Evolutionary conservation across 2,329 filamentous ascomycete genomes (phyloP), one percentile per base, ranked within the genome.

Genomic region (Cladophialophora exuberans): DNA sequence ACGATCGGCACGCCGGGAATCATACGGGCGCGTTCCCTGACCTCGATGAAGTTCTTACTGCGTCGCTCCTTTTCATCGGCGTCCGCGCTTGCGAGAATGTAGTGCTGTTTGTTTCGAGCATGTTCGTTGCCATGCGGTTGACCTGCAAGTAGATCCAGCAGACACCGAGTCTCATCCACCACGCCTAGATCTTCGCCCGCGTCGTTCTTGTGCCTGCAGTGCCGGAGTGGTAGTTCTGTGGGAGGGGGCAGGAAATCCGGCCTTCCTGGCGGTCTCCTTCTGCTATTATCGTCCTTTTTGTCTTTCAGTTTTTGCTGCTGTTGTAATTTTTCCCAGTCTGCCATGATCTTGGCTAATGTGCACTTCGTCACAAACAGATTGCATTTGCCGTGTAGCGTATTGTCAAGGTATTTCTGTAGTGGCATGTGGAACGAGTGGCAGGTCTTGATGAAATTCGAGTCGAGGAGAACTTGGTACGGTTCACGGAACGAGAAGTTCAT

Each of bases 401-500:
- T 82, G 68, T 92, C 84, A 25, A 97, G 76, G 18, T 87, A 84
- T 31, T 82, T 81, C 45, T 88, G 77, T n/a, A 97, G 78, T 59
- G 96, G 88, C 88, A 97, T 96, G 67, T 93, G 94, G 77, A 89
- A 94, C 45, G 84, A 83, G 62, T 87, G 84, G 18, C 91, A 86
- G 70, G 95, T 90, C 67, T 83, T 81, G 47, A 97, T 82, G 65
- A 97, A 89, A 62, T 91, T 85, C 56, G 90, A 89, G 69, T 96
- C 92, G 58, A 97, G 85, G 38, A 96, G 78, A 47, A 96, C 87
- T 76, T 97, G 94, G 75, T 97, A 97, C 9, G 94, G 91, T 74
- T 94, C 89, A 64, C 92, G 89, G 72, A 97, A 97, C 57, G 88
- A 87, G 70, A 96, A 97, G 57, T 85, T 86, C 71, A 93, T 82